Evolutionary conservation across 2,329 filamentous ascomycete genomes (phyloP), one percentile per base, ranked within the genome.

Genomic region (Periconia macrospinosa): DNA sequence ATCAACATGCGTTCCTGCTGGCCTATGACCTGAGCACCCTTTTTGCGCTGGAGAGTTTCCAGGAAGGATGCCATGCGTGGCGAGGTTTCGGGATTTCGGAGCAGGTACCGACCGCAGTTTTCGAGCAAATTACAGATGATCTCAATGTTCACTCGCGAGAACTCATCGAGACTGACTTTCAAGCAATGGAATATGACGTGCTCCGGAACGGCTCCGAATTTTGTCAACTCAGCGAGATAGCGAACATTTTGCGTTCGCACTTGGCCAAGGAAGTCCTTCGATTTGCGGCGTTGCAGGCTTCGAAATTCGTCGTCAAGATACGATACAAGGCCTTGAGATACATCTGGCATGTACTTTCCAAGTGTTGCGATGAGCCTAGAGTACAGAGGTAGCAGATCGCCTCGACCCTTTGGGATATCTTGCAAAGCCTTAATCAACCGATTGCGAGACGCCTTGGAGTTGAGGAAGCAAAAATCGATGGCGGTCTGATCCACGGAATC

Each of bases 141-240:
- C 73, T 99, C 95, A 59, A 99, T 97, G 68, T 99, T 99, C 90
- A 97, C 97, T 56, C 93, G 86, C 2, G 94, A 97, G 69, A 99
- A 99, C 68, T 99, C 94, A 66, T 99, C 94, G 27, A 99, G 78
- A 62, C 93, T 95, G 72, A 99, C 93, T 74, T 97, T 99, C 65
- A 99, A 85, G 70, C 94, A 99, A 70, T 99, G 94, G 70, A 99
- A 99, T 50, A 99, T 95, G 59, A 99, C 93, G 74, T 99, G 94
- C 73, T 99, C 94, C 0, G 95, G 94, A 9, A 99, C 94, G 30
- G 97, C 91, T 30, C 94, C 93, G 68, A 99, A 99, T 70, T 99
- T 99, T 54, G 94, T 99, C 69, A 99, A 78, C 75, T 99, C 94
- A 8, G 94, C 92, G 47, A 99, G 85, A 71, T 99, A 99, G n/a